These are phyloP conservation scores for Rhizomucor pusillus DNA, from an alignment of 371 early-diverging fungal genomes.

Conservation along the genomic window DNA sequence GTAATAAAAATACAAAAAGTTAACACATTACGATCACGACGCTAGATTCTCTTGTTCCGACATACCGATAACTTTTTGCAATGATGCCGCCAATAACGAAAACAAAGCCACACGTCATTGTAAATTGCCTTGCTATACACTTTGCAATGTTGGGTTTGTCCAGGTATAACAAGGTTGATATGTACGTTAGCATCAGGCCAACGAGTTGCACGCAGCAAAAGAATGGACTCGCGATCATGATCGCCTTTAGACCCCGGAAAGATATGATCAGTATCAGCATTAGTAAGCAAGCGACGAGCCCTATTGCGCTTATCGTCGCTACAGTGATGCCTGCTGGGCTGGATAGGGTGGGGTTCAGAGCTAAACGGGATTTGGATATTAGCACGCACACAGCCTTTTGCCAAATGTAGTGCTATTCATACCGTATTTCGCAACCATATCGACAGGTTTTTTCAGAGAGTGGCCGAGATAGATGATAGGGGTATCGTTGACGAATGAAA, in stretches of 20 bases:
- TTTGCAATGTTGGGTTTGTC: conserved; percentile 20
- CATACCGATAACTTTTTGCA: conserved; percentile 43
- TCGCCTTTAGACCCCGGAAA: conserved; percentile 24
- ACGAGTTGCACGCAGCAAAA: conserved; percentile 37
- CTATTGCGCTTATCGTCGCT: conserved; percentile 15
- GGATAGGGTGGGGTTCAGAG: conserved; percentile 19
- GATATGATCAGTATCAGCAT: conserved; percentile 26
- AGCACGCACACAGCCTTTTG: neutral
- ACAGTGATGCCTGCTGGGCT: conserved; percentile 18
- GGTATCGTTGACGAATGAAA: conserved; percentile 12
- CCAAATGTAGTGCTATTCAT: neutral
- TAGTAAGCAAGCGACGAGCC: conserved; percentile 15
- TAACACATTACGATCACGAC: neutral
- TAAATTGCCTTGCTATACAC: conserved; percentile 28
- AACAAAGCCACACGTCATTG: conserved; percentile 20
- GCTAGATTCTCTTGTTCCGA: neutral
- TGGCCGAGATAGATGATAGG: conserved; percentile 29
- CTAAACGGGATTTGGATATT: conserved; percentile 8
- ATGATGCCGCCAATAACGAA: conserved; percentile 40
- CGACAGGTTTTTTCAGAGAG: conserved; percentile 18
- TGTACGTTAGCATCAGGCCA: conserved; percentile 28
- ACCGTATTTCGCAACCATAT: conserved; percentile 21
- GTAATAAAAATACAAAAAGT: too few relatives aligned
- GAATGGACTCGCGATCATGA: conserved; percentile 37
- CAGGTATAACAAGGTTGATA: conserved; percentile 14